Base-by-base conservation (phyloP, 2,329 filamentous ascomycete genomes). In the Aureobasidium subglaciale region DNA sequence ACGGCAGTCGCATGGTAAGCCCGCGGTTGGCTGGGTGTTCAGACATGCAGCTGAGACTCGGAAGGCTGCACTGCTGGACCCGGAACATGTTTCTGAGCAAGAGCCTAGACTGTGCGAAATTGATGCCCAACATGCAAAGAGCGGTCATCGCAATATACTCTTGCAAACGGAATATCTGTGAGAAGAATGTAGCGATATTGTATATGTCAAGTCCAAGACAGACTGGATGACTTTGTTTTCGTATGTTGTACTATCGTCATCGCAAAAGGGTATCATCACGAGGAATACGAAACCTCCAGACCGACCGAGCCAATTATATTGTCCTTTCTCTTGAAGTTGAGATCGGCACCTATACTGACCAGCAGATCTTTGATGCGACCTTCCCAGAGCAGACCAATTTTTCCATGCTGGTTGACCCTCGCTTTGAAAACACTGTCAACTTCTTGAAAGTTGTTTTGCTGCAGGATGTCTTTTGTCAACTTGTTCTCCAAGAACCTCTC, bases 361-460 rank as follows among this genome's bases (percentile, higher is more conserved):
- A 99, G 78, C 58, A 99, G 75, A 62, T 95, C 92, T 74, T 97
- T 96, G 58, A 95, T 82, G 55, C 90, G 81, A 2, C 92, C 91
- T 69, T 97, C 92, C 92, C 93, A 99, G 20, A 97, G 73, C 49
- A 97, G 70, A 1, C 90, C 88, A 54, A 96, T 83, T 61, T 86
- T 85, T 74, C 90, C 85, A 62, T 91, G 87, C 73, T 96, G 91
- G 67, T 96, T 90, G 52, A 97, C 77, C 48, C 88, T 82, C 41
- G 91, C 87, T 72, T 97, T 99, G 61, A 99, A 73, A 29, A 97
- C 91, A 6, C 91, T 92, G 29, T 88, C 83, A 58, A 89, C 87
- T 60, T 87, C 83, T 13, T 45, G 40, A 3, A 24, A 35, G n/a
- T 24, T 43, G 38, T 27, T 35, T 54, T 43, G 50, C n/a, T 32